Base-by-base conservation (phyloP, 768 basidiomycete genomes). In the Lanmaoa pseudosensibilis region DNA sequence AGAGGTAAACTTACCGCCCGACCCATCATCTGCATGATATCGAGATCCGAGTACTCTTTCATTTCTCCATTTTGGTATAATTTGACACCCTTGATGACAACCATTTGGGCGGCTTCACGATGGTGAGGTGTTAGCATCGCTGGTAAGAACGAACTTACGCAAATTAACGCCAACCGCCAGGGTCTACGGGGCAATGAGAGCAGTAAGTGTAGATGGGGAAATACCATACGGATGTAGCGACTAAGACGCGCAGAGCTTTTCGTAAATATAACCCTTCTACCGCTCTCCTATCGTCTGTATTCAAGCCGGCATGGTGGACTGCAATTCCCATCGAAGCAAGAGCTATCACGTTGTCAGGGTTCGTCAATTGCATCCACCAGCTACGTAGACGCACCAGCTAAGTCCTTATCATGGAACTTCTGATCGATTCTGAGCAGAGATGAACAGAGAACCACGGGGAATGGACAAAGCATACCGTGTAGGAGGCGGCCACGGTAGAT, bases 141-240 rank as follows among this genome's bases (percentile, higher is more conserved):
- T 21, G 27, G 25, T 7, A 15, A 52, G 10, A 36, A 46, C 6
- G 19, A 50, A 75, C 86, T 60, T 66, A 92, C 92, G 97, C 52
- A 98, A 78, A 68, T 99, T 98, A 34, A 98, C 93, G 1, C 97
- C 96, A 38, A 98, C 94, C 0, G 97, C 95, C 25, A 99, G 78
- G 15, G 96, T 98, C 90, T 95, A 62, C 2, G 56, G n/a, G 27
- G 52, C 9, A 37, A 47, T 60, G 25, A 65, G 63, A 40, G 41
- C 3, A 51, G 25, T 23, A 49, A 41, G 39, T 8, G 45, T 37
- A 30, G 6, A 50, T 25, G 13, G 12, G 16, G 48, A 27, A 21
- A 40, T 23, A 16, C 71, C 86, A 49, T 62, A 94, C 94, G 16
- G 92, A 97, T 23, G 92, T 98, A 9, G 89, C 85, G 23, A 94